These are phyloP conservation scores for Solanum verrucosum DNA, from an alignment of 257 asterid genomes.

Conservation along the genomic window DNA sequence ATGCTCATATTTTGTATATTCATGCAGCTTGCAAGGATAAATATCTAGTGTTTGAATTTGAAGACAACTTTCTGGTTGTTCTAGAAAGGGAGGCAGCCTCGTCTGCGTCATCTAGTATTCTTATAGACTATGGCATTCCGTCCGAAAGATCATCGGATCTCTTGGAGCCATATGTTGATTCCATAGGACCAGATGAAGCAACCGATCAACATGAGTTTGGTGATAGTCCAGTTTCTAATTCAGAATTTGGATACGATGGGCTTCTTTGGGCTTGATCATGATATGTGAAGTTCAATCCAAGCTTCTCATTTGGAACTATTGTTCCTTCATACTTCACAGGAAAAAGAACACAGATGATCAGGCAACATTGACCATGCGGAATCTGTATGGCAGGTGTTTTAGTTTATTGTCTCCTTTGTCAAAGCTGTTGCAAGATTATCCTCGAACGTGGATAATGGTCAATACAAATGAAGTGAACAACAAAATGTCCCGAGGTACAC, in stretches of 20 bases:
- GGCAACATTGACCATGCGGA: neutral
- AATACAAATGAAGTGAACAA: neutral
- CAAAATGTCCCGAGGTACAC: neutral
- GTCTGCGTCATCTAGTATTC: slow-evolving; percentile 61
- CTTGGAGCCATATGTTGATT: slow-evolving; percentile 48
- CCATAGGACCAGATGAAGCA: slow-evolving; percentile 12
- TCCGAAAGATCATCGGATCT: slow-evolving; percentile 74
- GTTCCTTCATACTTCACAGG: neutral
- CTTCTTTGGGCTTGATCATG: slow-evolving; percentile 59
- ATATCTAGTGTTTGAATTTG: slow-evolving; percentile 74
- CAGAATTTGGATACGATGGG: slow-evolving; percentile 69
- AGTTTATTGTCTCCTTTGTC: neutral
- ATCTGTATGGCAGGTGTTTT: neutral
- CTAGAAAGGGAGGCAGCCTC: slow-evolving; percentile 73
- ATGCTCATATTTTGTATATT: neutral
- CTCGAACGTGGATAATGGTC: neutral
- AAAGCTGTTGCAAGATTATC: neutral
- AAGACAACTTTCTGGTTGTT: slow-evolving; percentile 72
- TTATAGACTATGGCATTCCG: slow-evolving; percentile 84
- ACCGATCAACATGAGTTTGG: slow-evolving; percentile 38
- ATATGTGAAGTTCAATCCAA: neutral
- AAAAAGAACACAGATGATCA: neutral
- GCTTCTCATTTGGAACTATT: neutral
- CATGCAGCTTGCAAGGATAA: slow-evolving; percentile 54
- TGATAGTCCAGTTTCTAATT: slow-evolving; percentile 51